Conservation (phyloP, 768 basidiomycete species). For the Lepiota venenata region DNA sequence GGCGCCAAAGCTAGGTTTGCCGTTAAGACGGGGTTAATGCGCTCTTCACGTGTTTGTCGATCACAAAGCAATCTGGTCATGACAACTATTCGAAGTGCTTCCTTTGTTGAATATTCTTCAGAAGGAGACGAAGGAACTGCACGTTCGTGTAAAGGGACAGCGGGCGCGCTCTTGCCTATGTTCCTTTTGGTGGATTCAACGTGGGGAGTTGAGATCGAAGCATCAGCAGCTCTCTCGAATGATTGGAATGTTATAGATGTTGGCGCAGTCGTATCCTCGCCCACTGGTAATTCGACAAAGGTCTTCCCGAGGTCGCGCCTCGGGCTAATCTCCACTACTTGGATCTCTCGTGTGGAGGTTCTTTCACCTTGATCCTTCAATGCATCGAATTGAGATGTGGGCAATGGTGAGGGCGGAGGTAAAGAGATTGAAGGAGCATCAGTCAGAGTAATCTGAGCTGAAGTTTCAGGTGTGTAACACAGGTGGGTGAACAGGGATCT, state of each 20-base stretch:
- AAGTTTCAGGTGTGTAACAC: too few species aligned
- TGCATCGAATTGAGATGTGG: too few species aligned
- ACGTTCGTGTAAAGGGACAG: not conserved
- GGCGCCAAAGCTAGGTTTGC: constrained; percentile 50
- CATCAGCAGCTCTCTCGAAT: not conserved
- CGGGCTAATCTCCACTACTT: not conserved
- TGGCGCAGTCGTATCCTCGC: not conserved
- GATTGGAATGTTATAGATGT: not conserved
- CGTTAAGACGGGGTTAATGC: constrained; percentile 58
- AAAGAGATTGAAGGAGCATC: too few species aligned
- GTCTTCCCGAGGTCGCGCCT: not conserved
- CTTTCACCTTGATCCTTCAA: not conserved
- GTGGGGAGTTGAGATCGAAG: not conserved
- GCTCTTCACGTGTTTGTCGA: constrained; percentile 57
- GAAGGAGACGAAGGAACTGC: not conserved
- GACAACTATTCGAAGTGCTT: constrained; percentile 62
- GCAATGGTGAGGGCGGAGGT: too few species aligned
- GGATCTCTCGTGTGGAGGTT: not conserved
- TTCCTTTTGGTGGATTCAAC: not conserved
- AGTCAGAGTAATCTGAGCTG: too few species aligned
- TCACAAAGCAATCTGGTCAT: constrained; percentile 60
- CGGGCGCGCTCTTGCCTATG: not conserved
- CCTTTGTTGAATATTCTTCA: constrained; percentile 42
- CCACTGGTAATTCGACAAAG: not conserved
- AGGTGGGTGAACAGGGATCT: too few species aligned